These are phyloP conservation scores for Fusarium oxysporum DNA, from an alignment of 2,329 filamentous ascomycete species.

Conservation along the genomic window DNA sequence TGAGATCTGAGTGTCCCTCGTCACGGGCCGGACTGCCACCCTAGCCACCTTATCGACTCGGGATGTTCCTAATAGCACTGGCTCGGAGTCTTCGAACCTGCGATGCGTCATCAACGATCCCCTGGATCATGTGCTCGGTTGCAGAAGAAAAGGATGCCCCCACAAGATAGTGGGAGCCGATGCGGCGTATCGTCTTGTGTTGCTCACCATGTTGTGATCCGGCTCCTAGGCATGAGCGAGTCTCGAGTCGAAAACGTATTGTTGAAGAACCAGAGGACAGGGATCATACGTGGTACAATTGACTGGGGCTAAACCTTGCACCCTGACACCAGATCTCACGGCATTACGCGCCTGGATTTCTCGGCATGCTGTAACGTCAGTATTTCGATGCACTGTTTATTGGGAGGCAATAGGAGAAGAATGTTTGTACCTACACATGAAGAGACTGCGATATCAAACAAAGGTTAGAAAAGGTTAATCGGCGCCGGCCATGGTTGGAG, in stretches of 20 bases:
- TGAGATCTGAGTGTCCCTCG: constrained; percentile 1
- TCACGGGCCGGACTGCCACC: constrained; percentile 2
- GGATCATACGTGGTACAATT: constrained; percentile 32
- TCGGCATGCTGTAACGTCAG: constrained; percentile 33
- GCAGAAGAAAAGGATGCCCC: constrained; percentile 7
- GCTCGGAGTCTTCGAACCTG: constrained; percentile 12
- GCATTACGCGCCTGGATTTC: constrained; percentile 42
- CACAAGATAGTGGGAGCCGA: constrained; percentile 40
- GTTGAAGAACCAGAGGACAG: constrained; percentile 21
- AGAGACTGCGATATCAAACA: neutral
- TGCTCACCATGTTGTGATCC: constrained; percentile 28
- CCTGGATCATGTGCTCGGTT: constrained; percentile 14
- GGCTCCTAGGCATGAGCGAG: constrained; percentile 18
- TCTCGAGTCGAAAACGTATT: constrained; percentile 24
- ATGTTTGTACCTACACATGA: neutral
- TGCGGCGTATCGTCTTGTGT: constrained; percentile 42
- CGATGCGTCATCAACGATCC: constrained; percentile 25
- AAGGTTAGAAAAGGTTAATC: neutral
- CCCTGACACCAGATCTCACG: constrained; percentile 45
- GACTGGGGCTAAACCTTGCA: constrained; percentile 38
- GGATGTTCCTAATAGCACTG: constrained; percentile 4
- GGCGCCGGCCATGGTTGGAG: neutral
- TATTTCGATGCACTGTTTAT: constrained; percentile 9
- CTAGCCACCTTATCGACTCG: neutral
- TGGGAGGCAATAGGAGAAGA: neutral